Evolutionary conservation across 345 rosid genomes (phyloP), one percentile per base, ranked within the genome.

Genomic region (Eucalyptus marginata): DNA sequence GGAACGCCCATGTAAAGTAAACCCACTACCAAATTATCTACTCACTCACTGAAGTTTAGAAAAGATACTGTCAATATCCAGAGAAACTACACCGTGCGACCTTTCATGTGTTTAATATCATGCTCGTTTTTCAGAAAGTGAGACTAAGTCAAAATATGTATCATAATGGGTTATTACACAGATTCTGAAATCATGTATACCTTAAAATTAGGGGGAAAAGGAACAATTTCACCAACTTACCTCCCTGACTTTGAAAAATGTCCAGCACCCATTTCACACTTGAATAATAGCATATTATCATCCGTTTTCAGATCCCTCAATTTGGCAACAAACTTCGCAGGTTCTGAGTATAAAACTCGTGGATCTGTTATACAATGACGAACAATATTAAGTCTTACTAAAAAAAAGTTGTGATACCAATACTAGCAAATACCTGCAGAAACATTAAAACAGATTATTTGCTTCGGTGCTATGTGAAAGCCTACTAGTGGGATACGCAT

Each of bases 161-260:
- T 68, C 43, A 68, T 68, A 17, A 86, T 13, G 17, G 47, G 46
- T 46, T 33, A 29, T 7, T 44, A 18, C 87, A 86, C 25, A 3
- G 87, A 40, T 46, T 13, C 47, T 20, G 31, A 40, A 56, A 22
- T 83, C 31, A 66, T 44, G 27, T 43, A 58, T 10, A 46, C 15
- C 59, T 71, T 22, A 10, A 58, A 59, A 44, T 43, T 56, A 79
- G 46, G 7, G 62, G 66, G 66, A 80, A 17, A 25, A 36, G 3
- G 11, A 64, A 71, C 25, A 71, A 71, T 71, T 71, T 18, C 81
- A 71, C 81, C 81, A 36, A 33, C 68, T 58, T 92, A 98, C 99
- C 99, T 96, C 90, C 99, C 99, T 3, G 99, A 96, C 91, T 97
- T 97, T 27, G 99, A 96, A 90, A 94, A 96, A 94, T 97, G 99